Percentiles rank a stretch among this genome's conserved stretches.
Evolutionary conservation across 441 rosid genomes (phyloP).

Genomic region (Eutrema salsugineum): DNA sequence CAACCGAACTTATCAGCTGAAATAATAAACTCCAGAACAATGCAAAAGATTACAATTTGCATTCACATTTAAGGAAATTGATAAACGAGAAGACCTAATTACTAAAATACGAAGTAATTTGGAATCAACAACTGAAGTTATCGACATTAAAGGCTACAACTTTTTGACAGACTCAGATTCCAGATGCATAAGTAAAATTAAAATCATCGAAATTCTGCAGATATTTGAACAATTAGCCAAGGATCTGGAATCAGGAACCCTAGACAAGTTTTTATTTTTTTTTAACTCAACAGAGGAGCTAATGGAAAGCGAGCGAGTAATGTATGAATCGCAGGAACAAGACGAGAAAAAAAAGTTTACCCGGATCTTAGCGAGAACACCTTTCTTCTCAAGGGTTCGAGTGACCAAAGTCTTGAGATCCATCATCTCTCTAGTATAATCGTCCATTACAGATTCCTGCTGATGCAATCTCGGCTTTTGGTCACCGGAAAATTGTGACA

Average conservation of each 20-base stretch:
- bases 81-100: not conserved
- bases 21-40: not conserved
- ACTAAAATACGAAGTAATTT: not conserved
- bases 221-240: not conserved
- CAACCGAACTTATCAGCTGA: not conserved
- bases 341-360: slow-evolving; percentile 32
- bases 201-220: not conserved
- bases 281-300: not conserved
- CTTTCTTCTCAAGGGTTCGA: slow-evolving; percentile 95
- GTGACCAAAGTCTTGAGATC: slow-evolving; percentile 99
- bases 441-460: slow-evolving; percentile 57
- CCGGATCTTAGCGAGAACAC: slow-evolving; percentile 99
- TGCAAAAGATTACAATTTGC: not conserved
- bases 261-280: not conserved
- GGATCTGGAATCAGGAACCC: slow-evolving; percentile 14
- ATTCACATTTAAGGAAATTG: too few relatives aligned
- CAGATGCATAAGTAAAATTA: not conserved
- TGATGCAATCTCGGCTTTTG: not conserved
- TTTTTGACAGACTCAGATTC: not conserved
- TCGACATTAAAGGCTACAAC: not conserved
- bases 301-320: not conserved
- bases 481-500: not conserved
- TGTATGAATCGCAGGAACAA: not conserved
- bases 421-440: slow-evolving; percentile 98
- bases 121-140: not conserved